phyloP scores from a whole-genome alignment of 1,284 basidiomycete species.

The Heterobasidion parviporum region DNA sequence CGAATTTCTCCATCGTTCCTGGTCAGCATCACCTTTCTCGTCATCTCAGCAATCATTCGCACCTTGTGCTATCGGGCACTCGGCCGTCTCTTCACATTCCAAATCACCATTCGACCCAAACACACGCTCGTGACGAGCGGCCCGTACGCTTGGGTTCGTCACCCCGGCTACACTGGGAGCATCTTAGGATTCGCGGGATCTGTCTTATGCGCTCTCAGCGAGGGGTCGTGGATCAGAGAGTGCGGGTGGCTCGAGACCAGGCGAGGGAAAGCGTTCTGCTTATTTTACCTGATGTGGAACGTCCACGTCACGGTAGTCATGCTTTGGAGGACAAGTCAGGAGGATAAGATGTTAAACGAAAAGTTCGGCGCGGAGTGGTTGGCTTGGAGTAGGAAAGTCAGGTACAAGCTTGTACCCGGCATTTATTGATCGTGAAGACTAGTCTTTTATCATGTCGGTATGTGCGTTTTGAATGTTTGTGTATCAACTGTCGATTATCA shows the following conservation, averaged over 20 bases:
- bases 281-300: background rate
- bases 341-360: slow-evolving; percentile 7
- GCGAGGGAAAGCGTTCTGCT: background rate
- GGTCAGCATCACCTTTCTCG: background rate
- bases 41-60: background rate
- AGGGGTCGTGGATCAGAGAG: background rate
- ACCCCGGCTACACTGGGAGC: background rate
- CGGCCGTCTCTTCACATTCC: slow-evolving; percentile 1
- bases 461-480: too few relatives aligned
- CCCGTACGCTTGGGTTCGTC: slow-evolving; percentile 1
- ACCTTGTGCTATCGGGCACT: background rate
- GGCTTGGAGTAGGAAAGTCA: slow-evolving; percentile 7
- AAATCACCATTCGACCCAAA: background rate
- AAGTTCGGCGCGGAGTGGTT: slow-evolving; percentile 11
- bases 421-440: slow-evolving; percentile 3
- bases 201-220: background rate
- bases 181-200: background rate
- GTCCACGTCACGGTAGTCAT: background rate
- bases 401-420: slow-evolving; percentile 9
- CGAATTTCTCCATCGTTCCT: background rate
- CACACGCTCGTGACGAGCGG: slow-evolving; percentile 2
- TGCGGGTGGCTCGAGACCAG: background rate
- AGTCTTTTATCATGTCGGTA: too few relatives aligned
- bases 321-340: slow-evolving; percentile 1
- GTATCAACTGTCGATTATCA: too few relatives aligned